Percentiles rank a stretch among this genome's conserved stretches.
phyloP scores from a whole-genome alignment of 345 rosid species.

The Heritiera littoralis region DNA sequence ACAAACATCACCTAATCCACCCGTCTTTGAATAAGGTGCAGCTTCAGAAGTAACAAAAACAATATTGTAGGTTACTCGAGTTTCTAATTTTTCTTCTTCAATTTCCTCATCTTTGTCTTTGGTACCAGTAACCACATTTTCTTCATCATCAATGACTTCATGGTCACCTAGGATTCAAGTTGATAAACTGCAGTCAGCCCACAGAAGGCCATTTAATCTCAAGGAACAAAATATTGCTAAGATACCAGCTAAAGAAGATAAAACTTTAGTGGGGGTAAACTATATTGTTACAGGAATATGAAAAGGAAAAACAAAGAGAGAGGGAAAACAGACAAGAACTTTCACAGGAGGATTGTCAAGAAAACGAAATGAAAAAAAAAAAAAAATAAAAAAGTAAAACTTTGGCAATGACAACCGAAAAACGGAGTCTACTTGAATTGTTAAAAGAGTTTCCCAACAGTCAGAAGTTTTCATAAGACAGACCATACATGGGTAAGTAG shows the following conservation, averaged over 20 bases:
- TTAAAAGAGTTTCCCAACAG: background rate
- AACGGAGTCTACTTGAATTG: no score
- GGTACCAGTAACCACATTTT: constrained; percentile 17
- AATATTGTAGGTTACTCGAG: constrained; percentile 46
- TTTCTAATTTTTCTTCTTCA: constrained; percentile 32
- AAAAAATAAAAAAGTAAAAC: background rate
- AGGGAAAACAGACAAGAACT: no score
- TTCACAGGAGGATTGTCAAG: background rate
- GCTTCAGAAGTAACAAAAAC: constrained; percentile 91
- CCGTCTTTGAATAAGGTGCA: constrained; percentile 93
- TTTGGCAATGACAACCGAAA: background rate
- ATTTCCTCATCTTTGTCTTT: constrained; percentile 34
- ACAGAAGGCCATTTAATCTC: background rate
- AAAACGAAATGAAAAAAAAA: background rate
- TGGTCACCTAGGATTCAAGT: constrained; percentile 40
- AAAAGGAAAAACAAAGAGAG: background rate
- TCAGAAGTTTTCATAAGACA: background rate
- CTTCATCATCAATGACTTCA: constrained; percentile 23
- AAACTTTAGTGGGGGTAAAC: background rate
- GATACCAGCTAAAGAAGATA: background rate
- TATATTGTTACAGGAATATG: background rate
- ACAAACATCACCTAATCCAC: constrained; percentile 95
- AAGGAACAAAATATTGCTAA: background rate
- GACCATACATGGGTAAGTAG: background rate
- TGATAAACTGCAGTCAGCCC: constrained; percentile 12